Conservation (phyloP, 108 stramenopile species). For the Fragilariopsis cylindrus region DNA sequence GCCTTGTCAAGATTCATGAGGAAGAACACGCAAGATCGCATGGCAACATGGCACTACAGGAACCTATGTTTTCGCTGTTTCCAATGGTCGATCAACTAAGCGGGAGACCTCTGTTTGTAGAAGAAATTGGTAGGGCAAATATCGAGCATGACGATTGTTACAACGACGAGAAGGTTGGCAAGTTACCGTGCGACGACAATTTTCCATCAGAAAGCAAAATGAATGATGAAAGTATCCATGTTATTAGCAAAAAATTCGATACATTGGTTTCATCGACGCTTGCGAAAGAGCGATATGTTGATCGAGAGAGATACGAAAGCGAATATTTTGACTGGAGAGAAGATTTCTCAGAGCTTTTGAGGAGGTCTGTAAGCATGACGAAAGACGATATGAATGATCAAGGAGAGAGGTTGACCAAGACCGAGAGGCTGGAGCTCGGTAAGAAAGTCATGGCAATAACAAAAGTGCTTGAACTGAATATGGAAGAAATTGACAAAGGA, state of each 20-base stretch:
- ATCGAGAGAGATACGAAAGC: conserved; percentile 37
- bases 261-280: conserved; percentile 17
- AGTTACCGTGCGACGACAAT: not conserved
- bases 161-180: not conserved
- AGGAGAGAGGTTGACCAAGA: conserved; percentile 18
- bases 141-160: conserved; percentile 21
- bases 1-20: conserved; percentile 52
- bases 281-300: conserved; percentile 25
- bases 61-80: conserved; percentile 60
- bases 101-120: conserved; percentile 60
- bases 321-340: conserved; percentile 58
- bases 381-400: not conserved
- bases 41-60: conserved; percentile 1
- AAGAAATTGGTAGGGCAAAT: not conserved
- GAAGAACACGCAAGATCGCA: conserved; percentile 18
- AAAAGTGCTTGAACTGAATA: conserved; percentile 39
- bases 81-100: conserved; percentile 85
- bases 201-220: not conserved
- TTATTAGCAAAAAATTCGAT: conserved; percentile 3
- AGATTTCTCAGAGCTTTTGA: conserved; percentile 36
- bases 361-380: conserved; percentile 9
- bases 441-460: conserved; percentile 50
- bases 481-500: conserved; percentile 70
- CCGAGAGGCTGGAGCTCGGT: conserved; percentile 57
- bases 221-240: not conserved